Evolutionary conservation across 73 alveolate species (phyloP), one percentile per base, ranked within the genome.

Genomic region (Durusdinium trenchii): DNA sequence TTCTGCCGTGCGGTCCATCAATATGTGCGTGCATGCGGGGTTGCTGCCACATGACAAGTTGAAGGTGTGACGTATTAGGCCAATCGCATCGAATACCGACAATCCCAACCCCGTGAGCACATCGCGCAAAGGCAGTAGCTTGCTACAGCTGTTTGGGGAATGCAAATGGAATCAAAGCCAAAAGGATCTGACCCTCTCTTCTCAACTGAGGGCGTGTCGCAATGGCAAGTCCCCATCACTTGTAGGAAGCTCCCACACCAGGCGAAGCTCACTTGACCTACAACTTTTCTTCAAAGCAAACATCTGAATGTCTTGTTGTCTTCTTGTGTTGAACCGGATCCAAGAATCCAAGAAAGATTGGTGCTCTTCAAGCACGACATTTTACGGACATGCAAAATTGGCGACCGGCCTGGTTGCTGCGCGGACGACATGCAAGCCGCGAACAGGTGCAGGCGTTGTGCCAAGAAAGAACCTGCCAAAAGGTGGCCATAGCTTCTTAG

Each of bases 361-460:
- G 69, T 12, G 36, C 84, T 35, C n/a, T 23, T 60, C 73, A 23
- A 23, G n/a, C 73, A 60, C n/a, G 73, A 23, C 30, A 23, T 23
- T 60, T 60, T 60, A 32, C 3, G 18, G 73, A 60, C 30, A 23
- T 60, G n/a, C n/a, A n/a, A n/a, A n/a, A n/a, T n/a, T 60, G 73
- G 30, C 30, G 1, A 1, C 40, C 5, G n/a, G 75, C 78, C 84
- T 64, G 73, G 86, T 89, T 9, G 96, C 85, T 28, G 85, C 96
- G 10, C 82, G 62, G 60, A 91, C 98, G 78, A 91, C 98, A 42
- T 91, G 98, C 35, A 91, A 76, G 89, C 98, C 71, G 10, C 98
- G 98, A 32, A 91, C 98, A 6, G 98, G 98, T 46, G 98, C 98
- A 20, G 98, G 98, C 42, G 98, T 91, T 26, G 98, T 91, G 78